A percentile compares a stretch with the other conserved stretches of the same genome.
These are phyloP conservation scores for Ampelomyces quisqualis DNA, from an alignment of 2,329 filamentous ascomycete genomes.

Conservation along the genomic window DNA sequence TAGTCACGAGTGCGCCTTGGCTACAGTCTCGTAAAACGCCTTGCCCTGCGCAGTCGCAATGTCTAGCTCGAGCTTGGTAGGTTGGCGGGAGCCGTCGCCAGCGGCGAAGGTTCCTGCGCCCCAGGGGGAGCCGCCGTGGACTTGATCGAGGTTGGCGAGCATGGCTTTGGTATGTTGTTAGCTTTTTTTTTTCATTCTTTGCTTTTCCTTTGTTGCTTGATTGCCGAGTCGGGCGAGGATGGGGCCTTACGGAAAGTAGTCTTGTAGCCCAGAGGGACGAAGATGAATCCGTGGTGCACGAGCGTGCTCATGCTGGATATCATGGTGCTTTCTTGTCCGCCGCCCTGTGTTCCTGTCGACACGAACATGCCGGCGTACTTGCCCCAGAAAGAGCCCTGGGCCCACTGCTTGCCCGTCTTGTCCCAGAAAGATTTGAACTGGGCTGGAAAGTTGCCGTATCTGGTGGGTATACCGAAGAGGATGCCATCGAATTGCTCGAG, in stretches of 20 bases:
- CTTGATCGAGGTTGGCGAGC: conserved; percentile 71
- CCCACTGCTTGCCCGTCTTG: conserved; percentile 83
- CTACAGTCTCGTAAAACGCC: conserved; percentile 74
- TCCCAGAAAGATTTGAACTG: conserved; percentile 98
- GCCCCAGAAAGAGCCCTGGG: conserved; percentile 71
- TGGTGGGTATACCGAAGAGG: conserved; percentile 91
- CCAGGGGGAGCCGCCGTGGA: conserved; percentile 87
- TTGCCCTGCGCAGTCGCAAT: conserved; percentile 82
- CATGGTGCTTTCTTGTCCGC: conserved; percentile 89
- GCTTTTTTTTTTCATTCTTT: neutral
- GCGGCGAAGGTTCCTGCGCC: conserved; percentile 87
- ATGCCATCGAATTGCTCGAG: conserved; percentile 82
- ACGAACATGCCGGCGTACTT: conserved; percentile 93
- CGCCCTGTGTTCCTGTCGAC: conserved; percentile 76
- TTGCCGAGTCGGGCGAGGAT: neutral
- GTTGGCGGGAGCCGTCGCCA: conserved; percentile 80
- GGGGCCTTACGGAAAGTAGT: conserved; percentile 61
- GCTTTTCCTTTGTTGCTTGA: too few species aligned
- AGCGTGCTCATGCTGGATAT: conserved; percentile 81
- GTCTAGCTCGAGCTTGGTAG: conserved; percentile 70
- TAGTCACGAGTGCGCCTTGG: conserved; percentile 77
- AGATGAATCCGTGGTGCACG: conserved; percentile 91
- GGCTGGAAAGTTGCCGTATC: conserved; percentile 94
- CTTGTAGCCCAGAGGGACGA: conserved; percentile 92
- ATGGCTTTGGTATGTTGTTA: conserved; percentile 38